phyloP scores from a whole-genome alignment of 257 asterid species.

The Nemophila menziesii region DNA sequence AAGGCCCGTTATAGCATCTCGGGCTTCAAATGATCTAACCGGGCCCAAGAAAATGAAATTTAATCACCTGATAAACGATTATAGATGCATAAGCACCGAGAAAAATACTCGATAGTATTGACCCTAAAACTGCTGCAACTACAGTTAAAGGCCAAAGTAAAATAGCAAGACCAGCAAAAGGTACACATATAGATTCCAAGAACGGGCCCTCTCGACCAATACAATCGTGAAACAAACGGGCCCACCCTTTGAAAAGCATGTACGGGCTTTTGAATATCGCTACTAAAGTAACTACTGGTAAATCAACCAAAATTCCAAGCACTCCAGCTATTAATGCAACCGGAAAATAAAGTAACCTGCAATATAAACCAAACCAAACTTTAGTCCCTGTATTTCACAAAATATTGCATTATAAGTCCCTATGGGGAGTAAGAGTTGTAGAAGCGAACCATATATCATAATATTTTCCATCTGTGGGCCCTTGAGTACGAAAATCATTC shows the following conservation, averaged over 20 bases:
- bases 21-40: too few species aligned
- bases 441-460: conserved; percentile 67
- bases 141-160: conserved; percentile 97
- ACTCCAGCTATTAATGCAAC: conserved; percentile 51
- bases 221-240: conserved; percentile 84
- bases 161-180: conserved; percentile 93
- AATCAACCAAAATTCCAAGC: conserved; percentile 51
- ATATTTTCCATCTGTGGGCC: conserved; percentile 45
- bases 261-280: conserved; percentile 67
- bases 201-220: conserved; percentile 95
- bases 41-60: conserved; percentile 8
- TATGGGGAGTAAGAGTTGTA: too few species aligned
- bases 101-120: conserved; percentile 61
- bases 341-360: conserved; percentile 65
- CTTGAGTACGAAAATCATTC: conserved; percentile 55
- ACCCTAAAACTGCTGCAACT: conserved; percentile 66
- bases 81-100: conserved; percentile 86
- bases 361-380: conserved; percentile 8
- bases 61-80: conserved; percentile 65
- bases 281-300: conserved; percentile 45
- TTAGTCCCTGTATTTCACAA: too few species aligned
- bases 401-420: too few species aligned
- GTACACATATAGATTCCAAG: conserved; percentile 91
- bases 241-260: conserved; percentile 93
- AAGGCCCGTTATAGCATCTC: too few species aligned